phyloP scores from a whole-genome alignment of 495 filamentous ascomycete genomes.

The Choiromyces venosus region DNA sequence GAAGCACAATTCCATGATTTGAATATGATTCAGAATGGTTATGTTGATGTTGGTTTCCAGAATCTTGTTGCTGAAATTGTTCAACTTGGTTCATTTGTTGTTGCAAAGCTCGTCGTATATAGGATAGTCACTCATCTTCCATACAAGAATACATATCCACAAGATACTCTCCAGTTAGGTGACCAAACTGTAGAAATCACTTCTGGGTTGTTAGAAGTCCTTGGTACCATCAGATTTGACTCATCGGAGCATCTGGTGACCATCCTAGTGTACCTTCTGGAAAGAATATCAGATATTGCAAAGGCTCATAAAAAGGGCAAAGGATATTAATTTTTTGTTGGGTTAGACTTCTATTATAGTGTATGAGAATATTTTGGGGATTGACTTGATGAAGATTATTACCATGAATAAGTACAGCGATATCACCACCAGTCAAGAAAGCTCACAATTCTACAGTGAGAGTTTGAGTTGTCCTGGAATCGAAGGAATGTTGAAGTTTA shows the following conservation, averaged over 20 bases:
- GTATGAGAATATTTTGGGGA: not conserved
- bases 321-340: constrained; percentile 1
- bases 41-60: too few species aligned
- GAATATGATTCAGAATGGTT: too few species aligned
- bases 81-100: too few species aligned
- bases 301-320: not conserved
- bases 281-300: constrained; percentile 1
- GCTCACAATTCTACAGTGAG: not conserved
- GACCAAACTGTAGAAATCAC: constrained; percentile 2
- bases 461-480: not conserved
- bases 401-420: constrained; percentile 13
- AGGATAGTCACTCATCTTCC: not conserved
- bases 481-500: not conserved
- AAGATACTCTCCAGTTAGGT: constrained; percentile 3
- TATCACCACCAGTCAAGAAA: not conserved
- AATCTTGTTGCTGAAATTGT: too few species aligned
- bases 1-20: not conserved
- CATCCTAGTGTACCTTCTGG: not conserved
- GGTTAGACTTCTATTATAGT: not conserved
- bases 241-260: not conserved
- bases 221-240: not conserved
- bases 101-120: too few species aligned
- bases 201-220: constrained; percentile 1
- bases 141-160: constrained; percentile 8
- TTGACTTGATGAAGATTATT: constrained; percentile 1